A percentile compares a stretch with the other conserved stretches of the same genome.
Evolutionary conservation across 345 rosid genomes (phyloP).

Genomic region (Abelmoschus esculentus): DNA sequence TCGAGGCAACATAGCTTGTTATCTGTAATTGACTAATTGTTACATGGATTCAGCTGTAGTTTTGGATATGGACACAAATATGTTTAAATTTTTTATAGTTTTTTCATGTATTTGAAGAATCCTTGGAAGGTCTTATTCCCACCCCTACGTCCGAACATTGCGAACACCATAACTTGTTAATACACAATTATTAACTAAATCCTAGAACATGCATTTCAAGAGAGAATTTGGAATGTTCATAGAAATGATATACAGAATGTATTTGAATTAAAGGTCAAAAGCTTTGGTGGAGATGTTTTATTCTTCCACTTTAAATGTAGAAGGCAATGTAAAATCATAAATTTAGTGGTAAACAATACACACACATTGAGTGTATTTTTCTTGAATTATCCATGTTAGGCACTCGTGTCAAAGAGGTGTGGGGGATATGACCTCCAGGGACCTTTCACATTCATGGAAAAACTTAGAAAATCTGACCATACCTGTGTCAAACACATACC

Average conservation of each 20-base stretch:
- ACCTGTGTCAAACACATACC: neutral
- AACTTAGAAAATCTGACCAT: neutral
- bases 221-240: constrained; percentile 12
- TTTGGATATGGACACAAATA: neutral
- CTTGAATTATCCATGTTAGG: neutral
- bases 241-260: neutral
- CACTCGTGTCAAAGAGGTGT: neutral
- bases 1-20: neutral
- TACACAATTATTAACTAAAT: constrained; percentile 4
- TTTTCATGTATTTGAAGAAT: neutral
- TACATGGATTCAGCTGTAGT: neutral
- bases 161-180: neutral
- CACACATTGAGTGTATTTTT: neutral
- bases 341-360: neutral
- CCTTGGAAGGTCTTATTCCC: neutral
- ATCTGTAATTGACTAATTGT: neutral
- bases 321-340: neutral
- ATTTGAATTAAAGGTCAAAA: neutral
- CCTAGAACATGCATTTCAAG: constrained; percentile 6
- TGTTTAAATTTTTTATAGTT: neutral
- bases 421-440: neutral
- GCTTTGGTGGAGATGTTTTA: neutral
- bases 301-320: constrained; percentile 5
- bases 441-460: neutral
- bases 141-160: neutral